A percentile compares a stretch with the other conserved stretches of the same genome.
Evolutionary conservation across 495 filamentous ascomycete genomes (phyloP).

Genomic region (Bathelium albidoporum): DNA sequence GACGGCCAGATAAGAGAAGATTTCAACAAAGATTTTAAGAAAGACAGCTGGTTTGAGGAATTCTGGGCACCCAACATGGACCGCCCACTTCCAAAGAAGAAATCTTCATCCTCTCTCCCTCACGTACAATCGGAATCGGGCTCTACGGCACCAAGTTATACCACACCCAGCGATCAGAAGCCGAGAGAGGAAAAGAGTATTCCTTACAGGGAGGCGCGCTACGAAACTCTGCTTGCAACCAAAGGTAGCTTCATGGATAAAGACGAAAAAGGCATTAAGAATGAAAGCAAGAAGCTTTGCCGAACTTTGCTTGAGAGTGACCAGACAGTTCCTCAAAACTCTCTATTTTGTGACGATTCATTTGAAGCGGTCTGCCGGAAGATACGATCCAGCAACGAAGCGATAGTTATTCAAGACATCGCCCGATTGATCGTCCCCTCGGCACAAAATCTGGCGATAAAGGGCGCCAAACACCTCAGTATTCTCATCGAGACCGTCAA

Average conservation of each 20-base stretch:
- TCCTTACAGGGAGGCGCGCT: constrained; percentile 31
- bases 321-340: constrained; percentile 27
- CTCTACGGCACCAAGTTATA: constrained; percentile 32
- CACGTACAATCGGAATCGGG: constrained; percentile 31
- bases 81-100: constrained; percentile 13
- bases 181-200: constrained; percentile 33
- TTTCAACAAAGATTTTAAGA: not conserved
- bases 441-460: constrained; percentile 10
- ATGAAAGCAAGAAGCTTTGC: constrained; percentile 23
- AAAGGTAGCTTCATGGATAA: constrained; percentile 35
- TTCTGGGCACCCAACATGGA: constrained; percentile 12
- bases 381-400: constrained; percentile 5
- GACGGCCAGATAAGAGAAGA: not conserved
- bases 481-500: constrained; percentile 25
- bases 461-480: not conserved
- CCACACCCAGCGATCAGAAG: no score
- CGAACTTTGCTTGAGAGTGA: constrained; percentile 23
- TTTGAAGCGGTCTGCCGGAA: constrained; percentile 1
- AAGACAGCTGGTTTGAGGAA: constrained; percentile 2
- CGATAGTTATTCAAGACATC: constrained; percentile 9
- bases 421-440: constrained; percentile 5
- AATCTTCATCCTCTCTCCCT: constrained; percentile 25
- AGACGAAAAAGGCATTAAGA: constrained; percentile 23
- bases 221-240: constrained; percentile 26
- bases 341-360: constrained; percentile 26